These are phyloP conservation scores for Isochrysis galbana DNA, from an alignment of 78 protist genomes.

Conservation along the genomic window DNA sequence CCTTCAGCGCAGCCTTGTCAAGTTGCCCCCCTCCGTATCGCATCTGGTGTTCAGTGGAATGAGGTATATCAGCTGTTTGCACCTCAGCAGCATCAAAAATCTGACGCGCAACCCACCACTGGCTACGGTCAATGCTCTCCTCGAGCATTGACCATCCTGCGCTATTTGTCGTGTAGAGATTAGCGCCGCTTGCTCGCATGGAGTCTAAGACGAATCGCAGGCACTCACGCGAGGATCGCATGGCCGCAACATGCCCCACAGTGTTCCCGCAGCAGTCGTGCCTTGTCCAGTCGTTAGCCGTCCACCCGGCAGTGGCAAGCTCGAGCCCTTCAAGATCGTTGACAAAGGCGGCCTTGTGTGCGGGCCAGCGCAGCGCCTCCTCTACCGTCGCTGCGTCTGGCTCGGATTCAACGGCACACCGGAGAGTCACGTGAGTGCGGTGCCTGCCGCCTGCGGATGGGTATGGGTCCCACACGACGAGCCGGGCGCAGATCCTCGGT, in stretches of 20 bases:
- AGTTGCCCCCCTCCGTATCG: background rate
- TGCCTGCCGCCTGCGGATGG: too few relatives aligned
- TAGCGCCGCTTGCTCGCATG: background rate
- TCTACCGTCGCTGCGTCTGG: background rate
- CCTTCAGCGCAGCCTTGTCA: background rate
- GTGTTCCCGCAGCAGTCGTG: background rate
- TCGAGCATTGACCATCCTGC: background rate
- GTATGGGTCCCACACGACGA: too few relatives aligned
- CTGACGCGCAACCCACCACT: background rate
- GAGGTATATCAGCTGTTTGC: too few relatives aligned
- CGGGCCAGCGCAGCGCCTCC: background rate
- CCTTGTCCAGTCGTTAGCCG: too few relatives aligned
- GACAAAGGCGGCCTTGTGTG: background rate
- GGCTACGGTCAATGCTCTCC: background rate
- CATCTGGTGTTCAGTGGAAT: background rate
- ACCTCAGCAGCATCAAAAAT: background rate
- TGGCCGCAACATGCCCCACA: background rate
- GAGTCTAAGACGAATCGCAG: background rate
- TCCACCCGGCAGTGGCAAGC: background rate
- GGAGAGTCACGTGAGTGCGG: too few relatives aligned
- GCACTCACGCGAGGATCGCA: background rate
- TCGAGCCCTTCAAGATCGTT: background rate
- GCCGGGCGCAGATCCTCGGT: too few relatives aligned
- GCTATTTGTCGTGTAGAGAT: background rate
- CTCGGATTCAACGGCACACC: too few relatives aligned